Evolutionary conservation across 2,329 filamentous ascomycete genomes (phyloP), one percentile per base, ranked within the genome.

Genomic region (Myrmaecium sp.): DNA sequence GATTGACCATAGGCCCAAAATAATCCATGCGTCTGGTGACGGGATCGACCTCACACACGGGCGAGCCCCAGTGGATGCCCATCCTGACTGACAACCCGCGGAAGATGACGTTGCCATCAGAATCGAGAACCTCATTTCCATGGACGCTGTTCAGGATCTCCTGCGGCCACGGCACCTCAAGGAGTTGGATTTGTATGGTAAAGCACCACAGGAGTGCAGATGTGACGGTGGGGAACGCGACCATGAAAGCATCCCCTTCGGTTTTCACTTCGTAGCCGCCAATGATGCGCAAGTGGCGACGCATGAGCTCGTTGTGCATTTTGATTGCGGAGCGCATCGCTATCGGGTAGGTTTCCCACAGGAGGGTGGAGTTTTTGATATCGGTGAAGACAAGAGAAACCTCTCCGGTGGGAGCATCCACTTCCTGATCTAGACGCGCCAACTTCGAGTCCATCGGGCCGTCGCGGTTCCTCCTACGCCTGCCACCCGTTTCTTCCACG

Each of bases 221-320:
- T 1, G 89, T 95, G 3, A 89, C 83, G 0, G 89, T 95, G 2
- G 84, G 81, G 53, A 98, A 98, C 6, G 86, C 92, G 17, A 98
- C 89, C 84, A 98, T 95, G 45, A 98, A 98, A 6, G 89, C 89
- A 54, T 98, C 89, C 39, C 89, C 89, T 80, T 98, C 89, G 11
- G 89, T 98, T 64, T 98, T 98, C 52, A 98, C 89, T 55, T 98
- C 89, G 46, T 94, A 98, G 1, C 89, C 89, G 44, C 89, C 89
- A 40, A 94, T 91, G 35, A 84, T 76, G 26, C 89, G 74, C 39
- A 98, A 60, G 47, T 95, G 86, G 30, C 89, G 70, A 38, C 89
- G 77, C 76, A 98, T 92, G 23, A 94, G 71, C 42, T 93, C 83
- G 51, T 98, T 98, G 62, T 98, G 89, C 39, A 93, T 74, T 52